These are phyloP conservation scores for Lathyrus aphaca DNA, from an alignment of 306 rosid genomes.

Conservation along the genomic window DNA sequence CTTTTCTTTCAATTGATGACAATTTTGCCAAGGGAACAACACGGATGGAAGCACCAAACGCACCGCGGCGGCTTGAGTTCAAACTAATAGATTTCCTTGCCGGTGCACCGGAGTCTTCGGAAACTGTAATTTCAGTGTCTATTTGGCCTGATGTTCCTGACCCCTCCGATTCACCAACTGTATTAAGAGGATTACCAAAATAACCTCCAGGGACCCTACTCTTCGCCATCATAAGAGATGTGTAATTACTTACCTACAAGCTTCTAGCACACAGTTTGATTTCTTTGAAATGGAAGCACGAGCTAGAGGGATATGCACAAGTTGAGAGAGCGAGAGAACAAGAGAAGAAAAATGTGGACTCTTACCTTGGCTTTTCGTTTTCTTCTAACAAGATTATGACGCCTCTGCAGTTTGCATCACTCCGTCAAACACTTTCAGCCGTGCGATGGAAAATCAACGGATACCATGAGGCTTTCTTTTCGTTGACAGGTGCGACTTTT, in stretches of 20 bases:
- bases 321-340: not conserved
- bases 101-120: constrained; percentile 68
- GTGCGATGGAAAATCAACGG: constrained; percentile 23
- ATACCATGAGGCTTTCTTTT: not conserved
- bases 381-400: not conserved
- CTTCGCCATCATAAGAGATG: constrained; percentile 44
- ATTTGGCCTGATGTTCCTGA: constrained; percentile 77
- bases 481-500: not conserved
- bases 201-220: constrained; percentile 60
- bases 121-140: constrained; percentile 68
- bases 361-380: not conserved
- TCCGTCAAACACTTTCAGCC: constrained; percentile 6
- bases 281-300: constrained; percentile 8
- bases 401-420: constrained; percentile 23
- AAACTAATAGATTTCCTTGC: constrained; percentile 65
- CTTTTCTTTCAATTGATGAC: constrained; percentile 54
- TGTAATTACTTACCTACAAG: not conserved
- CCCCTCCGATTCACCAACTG: constrained; percentile 73
- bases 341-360: not conserved
- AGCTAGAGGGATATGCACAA: not conserved
- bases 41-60: constrained; percentile 51
- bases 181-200: constrained; percentile 52
- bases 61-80: constrained; percentile 47
- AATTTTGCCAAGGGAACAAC: constrained; percentile 64
- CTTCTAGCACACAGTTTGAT: constrained; percentile 14